Evolutionary conservation across 1,284 basidiomycete genomes (phyloP).

Genomic region (Austroboletus niveus): DNA sequence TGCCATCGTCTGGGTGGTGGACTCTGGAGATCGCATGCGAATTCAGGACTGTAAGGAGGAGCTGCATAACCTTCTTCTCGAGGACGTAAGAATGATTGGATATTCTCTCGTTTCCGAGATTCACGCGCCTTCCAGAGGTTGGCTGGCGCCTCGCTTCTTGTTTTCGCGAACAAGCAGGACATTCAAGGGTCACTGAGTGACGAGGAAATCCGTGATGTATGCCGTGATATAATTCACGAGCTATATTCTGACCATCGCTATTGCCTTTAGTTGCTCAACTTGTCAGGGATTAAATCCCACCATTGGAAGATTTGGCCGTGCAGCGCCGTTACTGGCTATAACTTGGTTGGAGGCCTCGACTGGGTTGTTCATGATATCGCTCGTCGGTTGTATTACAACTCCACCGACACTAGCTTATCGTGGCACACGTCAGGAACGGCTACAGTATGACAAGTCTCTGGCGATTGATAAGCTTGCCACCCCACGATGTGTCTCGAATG

Average conservation of each 20-base stretch:
- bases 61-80: slow-evolving; percentile 79
- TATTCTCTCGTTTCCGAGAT: slow-evolving; percentile 14
- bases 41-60: slow-evolving; percentile 90
- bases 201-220: slow-evolving; percentile 79
- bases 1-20: slow-evolving; percentile 98
- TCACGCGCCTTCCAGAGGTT: slow-evolving; percentile 59
- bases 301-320: slow-evolving; percentile 91
- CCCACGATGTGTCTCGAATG: slow-evolving; percentile 8
- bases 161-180: slow-evolving; percentile 99
- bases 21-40: slow-evolving; percentile 87
- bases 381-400: slow-evolving; percentile 68
- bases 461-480: slow-evolving; percentile 2
- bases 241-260: slow-evolving; percentile 9
- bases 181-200: slow-evolving; percentile 83
- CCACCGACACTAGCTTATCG: slow-evolving; percentile 16
- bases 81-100: slow-evolving; percentile 70
- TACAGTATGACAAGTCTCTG: slow-evolving; percentile 1
- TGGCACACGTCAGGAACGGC: background rate
- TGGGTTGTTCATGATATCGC: slow-evolving; percentile 96
- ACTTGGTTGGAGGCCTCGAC: slow-evolving; percentile 83
- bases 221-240: slow-evolving; percentile 28
- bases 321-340: slow-evolving; percentile 87
- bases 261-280: slow-evolving; percentile 64
- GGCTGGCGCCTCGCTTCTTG: slow-evolving; percentile 89
- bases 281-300: slow-evolving; percentile 79